Evolutionary conservation across 257 asterid genomes (phyloP).

Genomic region (Solanum chmielewskii): DNA sequence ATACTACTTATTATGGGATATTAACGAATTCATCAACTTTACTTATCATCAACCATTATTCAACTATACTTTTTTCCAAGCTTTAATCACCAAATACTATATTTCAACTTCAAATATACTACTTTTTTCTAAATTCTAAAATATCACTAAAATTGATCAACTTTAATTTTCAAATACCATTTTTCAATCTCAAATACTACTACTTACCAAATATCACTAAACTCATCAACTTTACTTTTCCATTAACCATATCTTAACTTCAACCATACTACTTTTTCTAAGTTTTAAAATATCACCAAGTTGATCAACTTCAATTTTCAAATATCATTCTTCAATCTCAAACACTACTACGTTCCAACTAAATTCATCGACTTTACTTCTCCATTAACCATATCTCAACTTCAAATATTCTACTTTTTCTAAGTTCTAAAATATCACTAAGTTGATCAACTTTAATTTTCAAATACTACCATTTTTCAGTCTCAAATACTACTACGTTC

Average conservation of each 20-base stretch:
- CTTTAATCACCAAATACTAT: not conserved
- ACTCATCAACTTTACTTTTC: not conserved
- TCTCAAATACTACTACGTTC: not conserved
- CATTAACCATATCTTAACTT: not conserved
- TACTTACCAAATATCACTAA: not conserved
- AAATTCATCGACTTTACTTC: not conserved
- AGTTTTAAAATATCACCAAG: no score
- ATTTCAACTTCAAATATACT: not conserved
- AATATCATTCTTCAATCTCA: not conserved
- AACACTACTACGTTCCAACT: not conserved
- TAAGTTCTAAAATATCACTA: not conserved
- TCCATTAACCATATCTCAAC: not conserved
- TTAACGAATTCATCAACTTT: not conserved
- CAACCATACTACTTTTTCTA: not conserved
- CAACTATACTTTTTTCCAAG: not conserved
- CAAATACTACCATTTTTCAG: not conserved
- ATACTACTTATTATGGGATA: not conserved
- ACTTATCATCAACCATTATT: not conserved
- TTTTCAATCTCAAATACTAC: not conserved
- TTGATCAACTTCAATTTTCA: not conserved
- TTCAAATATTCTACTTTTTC: no score
- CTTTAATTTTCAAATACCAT: not conserved
- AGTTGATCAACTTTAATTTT: not conserved
- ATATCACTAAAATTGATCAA: not conserved
- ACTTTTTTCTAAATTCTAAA: not conserved